Conservation (phyloP, 1,284 basidiomycete genomes). For the Phylloboletellus chloephorus region DNA sequence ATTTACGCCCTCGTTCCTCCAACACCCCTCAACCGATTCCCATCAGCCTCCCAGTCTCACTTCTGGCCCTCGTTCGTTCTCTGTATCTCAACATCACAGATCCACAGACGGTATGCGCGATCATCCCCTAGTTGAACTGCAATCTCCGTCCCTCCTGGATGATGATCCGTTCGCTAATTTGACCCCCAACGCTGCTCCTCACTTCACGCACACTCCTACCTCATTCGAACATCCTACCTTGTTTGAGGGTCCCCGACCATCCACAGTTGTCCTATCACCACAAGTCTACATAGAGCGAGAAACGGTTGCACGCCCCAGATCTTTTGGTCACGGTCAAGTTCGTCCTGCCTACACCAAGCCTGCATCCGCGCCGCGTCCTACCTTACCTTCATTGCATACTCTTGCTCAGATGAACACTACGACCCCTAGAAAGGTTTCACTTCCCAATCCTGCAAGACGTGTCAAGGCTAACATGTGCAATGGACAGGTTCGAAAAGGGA, state of each 20-base stretch:
- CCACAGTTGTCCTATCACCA: constrained; percentile 17
- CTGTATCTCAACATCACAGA: background rate
- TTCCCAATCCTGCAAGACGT: background rate
- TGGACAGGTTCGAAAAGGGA: constrained; percentile 49
- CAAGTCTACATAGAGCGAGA: constrained; percentile 14
- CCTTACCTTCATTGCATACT: constrained; percentile 58
- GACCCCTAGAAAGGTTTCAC: constrained; percentile 50
- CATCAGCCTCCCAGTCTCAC: constrained; percentile 8
- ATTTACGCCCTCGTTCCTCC: constrained; percentile 43
- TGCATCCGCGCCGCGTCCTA: constrained; percentile 55
- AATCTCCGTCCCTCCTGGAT: constrained; percentile 41
- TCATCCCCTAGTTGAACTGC: background rate
- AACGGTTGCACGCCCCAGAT: constrained; percentile 29
- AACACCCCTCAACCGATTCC: constrained; percentile 18
- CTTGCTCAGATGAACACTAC: constrained; percentile 53
- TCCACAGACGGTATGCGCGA: constrained; percentile 16
- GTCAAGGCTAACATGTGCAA: constrained; percentile 7
- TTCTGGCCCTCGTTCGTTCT: constrained; percentile 10
- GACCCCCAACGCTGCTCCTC: constrained; percentile 12
- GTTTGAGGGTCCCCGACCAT: constrained; percentile 18
- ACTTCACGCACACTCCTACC: constrained; percentile 8
- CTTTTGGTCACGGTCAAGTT: constrained; percentile 35
- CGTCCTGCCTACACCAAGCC: constrained; percentile 55
- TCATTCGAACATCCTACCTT: constrained; percentile 20
- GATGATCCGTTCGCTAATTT: constrained; percentile 68